Percentiles rank a stretch among this genome's conserved stretches.
phyloP scores from a whole-genome alignment of 2,329 filamentous ascomycete species.

The Fusarium nanum region DNA sequence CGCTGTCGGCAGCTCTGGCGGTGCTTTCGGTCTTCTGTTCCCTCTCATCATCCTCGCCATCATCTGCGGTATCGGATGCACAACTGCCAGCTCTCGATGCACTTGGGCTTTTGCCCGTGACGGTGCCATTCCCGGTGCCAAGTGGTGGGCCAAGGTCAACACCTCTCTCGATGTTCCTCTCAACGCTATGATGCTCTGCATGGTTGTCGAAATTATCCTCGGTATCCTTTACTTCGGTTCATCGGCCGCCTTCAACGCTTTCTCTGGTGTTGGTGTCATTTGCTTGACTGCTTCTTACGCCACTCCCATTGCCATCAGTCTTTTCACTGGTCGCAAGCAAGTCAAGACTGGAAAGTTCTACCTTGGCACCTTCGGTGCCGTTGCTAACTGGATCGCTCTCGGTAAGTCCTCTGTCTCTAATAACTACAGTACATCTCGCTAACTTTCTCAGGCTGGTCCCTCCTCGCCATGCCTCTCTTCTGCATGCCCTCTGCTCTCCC shows the following conservation, averaged over 20 bases:
- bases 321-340: slow-evolving; percentile 69
- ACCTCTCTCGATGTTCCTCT: slow-evolving; percentile 71
- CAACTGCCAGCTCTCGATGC: slow-evolving; percentile 74
- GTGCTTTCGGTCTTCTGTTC: slow-evolving; percentile 70
- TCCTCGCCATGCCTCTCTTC: slow-evolving; percentile 77
- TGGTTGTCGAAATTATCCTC: slow-evolving; percentile 72
- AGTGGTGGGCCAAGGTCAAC: slow-evolving; percentile 71
- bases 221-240: slow-evolving; percentile 78
- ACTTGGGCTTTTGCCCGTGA: slow-evolving; percentile 78
- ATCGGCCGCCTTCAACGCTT: slow-evolving; percentile 76
- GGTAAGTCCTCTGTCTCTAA: slow-evolving; percentile 57
- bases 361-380: slow-evolving; percentile 69
- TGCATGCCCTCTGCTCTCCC: slow-evolving; percentile 76
- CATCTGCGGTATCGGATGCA: slow-evolving; percentile 76
- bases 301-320: slow-evolving; percentile 72
- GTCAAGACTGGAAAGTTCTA: slow-evolving; percentile 68
- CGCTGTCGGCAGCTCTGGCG: slow-evolving; percentile 70
- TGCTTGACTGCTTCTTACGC: slow-evolving; percentile 76
- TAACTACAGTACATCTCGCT: slow-evolving; percentile 6
- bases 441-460: slow-evolving; percentile 67
- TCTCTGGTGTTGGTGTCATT: slow-evolving; percentile 77
- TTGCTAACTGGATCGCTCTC: slow-evolving; percentile 73
- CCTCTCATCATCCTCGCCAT: slow-evolving; percentile 74
- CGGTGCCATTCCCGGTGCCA: slow-evolving; percentile 73
- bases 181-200: slow-evolving; percentile 79